phyloP scores from a whole-genome alignment of 495 filamentous ascomycete genomes.

The Xylaria grammica region DNA sequence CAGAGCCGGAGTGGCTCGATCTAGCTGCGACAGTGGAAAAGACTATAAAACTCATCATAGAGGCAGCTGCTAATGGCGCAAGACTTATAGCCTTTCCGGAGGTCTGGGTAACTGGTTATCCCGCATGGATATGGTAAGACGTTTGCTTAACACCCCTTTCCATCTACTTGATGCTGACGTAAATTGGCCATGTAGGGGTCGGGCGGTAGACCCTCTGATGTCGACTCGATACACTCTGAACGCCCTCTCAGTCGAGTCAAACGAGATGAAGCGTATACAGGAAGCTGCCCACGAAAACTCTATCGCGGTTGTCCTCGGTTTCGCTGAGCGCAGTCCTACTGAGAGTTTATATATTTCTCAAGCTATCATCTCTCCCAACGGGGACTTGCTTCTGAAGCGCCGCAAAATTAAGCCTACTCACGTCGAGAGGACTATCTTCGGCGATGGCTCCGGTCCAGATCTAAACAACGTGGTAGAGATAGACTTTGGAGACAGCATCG shows the following conservation, averaged over 20 bases:
- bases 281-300: constrained; percentile 44
- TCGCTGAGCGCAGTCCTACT: constrained; percentile 53
- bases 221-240: constrained; percentile 53
- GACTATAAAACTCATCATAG: constrained; percentile 55
- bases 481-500: constrained; percentile 38
- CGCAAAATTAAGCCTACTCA: constrained; percentile 68
- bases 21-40: constrained; percentile 43
- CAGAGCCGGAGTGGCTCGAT: too few relatives aligned
- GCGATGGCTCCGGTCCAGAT: constrained; percentile 53
- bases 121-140: constrained; percentile 64
- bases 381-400: constrained; percentile 50
- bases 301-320: constrained; percentile 59
- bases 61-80: constrained; percentile 57
- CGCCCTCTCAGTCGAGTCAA: constrained; percentile 49
- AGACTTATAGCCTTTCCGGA: constrained; percentile 62
- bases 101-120: constrained; percentile 62
- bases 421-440: constrained; percentile 66
- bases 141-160: neutral
- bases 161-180: neutral
- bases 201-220: constrained; percentile 48
- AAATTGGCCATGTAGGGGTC: constrained; percentile 39
- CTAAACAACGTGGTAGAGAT: constrained; percentile 51
- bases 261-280: constrained; percentile 54
- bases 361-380: constrained; percentile 52
- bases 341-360: constrained; percentile 64